Evolutionary conservation across 2,329 filamentous ascomycete species (phyloP).

Genomic region (Trichoderma aggressivum): DNA sequence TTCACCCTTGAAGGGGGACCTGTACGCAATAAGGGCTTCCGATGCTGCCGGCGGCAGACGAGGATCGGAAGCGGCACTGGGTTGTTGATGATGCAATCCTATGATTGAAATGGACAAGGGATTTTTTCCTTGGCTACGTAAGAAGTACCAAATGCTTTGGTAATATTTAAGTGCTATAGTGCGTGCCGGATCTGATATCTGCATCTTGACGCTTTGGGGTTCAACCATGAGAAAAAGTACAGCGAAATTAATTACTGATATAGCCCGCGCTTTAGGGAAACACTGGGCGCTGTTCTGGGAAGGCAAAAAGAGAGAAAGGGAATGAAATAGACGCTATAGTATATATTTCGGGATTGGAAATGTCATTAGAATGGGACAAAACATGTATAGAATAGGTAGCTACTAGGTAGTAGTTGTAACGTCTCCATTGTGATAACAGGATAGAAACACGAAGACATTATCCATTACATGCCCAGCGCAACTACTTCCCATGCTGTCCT

Average conservation of each 20-base stretch:
- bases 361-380: neutral
- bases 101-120: neutral
- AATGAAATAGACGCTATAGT: neutral
- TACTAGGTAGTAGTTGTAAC: neutral
- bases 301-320: neutral
- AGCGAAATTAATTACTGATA: neutral
- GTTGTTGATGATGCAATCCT: neutral
- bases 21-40: neutral
- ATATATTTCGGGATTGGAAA: neutral
- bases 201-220: neutral
- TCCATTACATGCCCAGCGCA: neutral
- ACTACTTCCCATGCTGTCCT: neutral
- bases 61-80: neutral
- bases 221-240: neutral
- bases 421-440: neutral
- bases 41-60: neutral
- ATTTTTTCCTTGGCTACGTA: neutral
- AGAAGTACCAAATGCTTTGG: neutral
- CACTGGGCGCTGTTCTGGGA: neutral
- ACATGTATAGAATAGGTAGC: neutral
- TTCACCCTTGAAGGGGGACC: neutral
- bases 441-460: neutral
- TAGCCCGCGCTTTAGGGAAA: neutral
- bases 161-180: neutral
- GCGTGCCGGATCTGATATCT: neutral